Evolutionary conservation across 257 asterid species (phyloP).

Genomic region (Solanum phureja): DNA sequence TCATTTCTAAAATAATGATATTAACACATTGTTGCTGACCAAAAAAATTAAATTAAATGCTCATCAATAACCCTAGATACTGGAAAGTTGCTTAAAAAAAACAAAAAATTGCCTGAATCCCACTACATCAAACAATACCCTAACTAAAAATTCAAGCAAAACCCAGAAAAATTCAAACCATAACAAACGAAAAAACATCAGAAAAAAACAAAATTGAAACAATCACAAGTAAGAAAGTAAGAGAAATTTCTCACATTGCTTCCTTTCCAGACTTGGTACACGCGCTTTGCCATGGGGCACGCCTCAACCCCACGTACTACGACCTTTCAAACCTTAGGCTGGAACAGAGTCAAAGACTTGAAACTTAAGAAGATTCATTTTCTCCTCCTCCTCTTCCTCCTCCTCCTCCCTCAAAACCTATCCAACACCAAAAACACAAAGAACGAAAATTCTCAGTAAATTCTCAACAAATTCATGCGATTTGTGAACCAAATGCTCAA

Average conservation of each 20-base stretch:
- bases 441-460: not conserved
- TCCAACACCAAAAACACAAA: not conserved
- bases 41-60: not conserved
- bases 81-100: not conserved
- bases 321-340: slow-evolving; percentile 25
- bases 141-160: not conserved
- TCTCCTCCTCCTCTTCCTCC: not conserved
- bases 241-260: slow-evolving; percentile 66
- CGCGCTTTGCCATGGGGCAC: slow-evolving; percentile 81
- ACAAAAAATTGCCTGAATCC: not conserved
- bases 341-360: slow-evolving; percentile 48
- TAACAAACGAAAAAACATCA: not conserved
- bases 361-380: slow-evolving; percentile 39
- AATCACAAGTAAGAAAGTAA: not conserved
- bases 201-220: slow-evolving; percentile 2
- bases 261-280: slow-evolving; percentile 92
- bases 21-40: not conserved
- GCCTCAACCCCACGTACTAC: slow-evolving; percentile 12
- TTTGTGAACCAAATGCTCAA: not conserved
- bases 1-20: not conserved
- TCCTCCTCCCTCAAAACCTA: not conserved
- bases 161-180: slow-evolving; percentile 6
- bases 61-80: not conserved
- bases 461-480: not conserved
- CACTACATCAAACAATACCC: not conserved